phyloP scores from a whole-genome alignment of 202 grass and related monocot genomes.

The Dendrocalamus latiflorus region DNA sequence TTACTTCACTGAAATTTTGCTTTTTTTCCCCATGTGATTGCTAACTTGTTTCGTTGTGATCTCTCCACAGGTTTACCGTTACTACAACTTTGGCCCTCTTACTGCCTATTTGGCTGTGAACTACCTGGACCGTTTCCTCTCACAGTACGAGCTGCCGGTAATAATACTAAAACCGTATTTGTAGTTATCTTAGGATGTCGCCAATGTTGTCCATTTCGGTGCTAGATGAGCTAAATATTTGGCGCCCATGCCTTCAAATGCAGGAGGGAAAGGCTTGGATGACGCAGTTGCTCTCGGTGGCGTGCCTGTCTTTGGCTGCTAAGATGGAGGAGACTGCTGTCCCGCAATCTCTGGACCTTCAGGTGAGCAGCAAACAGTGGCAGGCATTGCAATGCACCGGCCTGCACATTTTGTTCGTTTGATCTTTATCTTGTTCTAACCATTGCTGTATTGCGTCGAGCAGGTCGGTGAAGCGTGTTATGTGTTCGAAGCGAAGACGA shows the following conservation, averaged over 20 bases:
- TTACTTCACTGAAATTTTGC: not conserved
- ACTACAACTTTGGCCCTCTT: slow-evolving; percentile 63
- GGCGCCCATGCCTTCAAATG: not conserved
- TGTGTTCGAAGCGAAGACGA: slow-evolving; percentile 60
- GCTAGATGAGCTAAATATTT: not conserved
- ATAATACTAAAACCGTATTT: not conserved
- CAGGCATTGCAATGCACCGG: not conserved
- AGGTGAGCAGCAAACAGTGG: slow-evolving; percentile 35
- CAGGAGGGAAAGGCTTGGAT: slow-evolving; percentile 77
- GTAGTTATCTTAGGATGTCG: not conserved
- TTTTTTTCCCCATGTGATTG: not conserved
- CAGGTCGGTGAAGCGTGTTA: slow-evolving; percentile 50
- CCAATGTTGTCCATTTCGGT: not conserved
- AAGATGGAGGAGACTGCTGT: slow-evolving; percentile 77
- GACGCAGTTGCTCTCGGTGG: slow-evolving; percentile 64
- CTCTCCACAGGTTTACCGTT: slow-evolving; percentile 47
- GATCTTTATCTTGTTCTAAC: slow-evolving; percentile 15
- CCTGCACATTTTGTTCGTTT: not conserved
- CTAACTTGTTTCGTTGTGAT: slow-evolving; percentile 16
- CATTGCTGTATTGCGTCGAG: not conserved
- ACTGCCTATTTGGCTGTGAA: slow-evolving; percentile 63
- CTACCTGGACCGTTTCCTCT: slow-evolving; percentile 80
- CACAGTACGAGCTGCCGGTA: slow-evolving; percentile 64
- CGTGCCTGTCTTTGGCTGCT: slow-evolving; percentile 61
- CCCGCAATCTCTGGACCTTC: slow-evolving; percentile 58